phyloP scores from a whole-genome alignment of 1,139 yeast genomes.

The Sugiyamaella grinbergsii region DNA sequence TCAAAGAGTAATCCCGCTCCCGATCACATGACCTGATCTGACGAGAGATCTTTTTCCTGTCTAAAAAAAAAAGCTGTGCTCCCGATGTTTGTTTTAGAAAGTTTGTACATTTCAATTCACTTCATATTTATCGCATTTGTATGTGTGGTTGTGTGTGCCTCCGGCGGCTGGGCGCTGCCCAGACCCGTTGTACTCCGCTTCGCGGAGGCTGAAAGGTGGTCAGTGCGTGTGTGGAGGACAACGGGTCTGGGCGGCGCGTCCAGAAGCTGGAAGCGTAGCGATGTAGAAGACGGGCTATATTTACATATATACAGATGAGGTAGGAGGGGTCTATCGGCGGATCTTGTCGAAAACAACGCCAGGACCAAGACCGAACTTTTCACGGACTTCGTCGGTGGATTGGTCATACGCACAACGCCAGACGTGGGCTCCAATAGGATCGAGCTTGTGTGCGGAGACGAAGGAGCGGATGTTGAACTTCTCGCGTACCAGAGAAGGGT shows the following conservation, averaged over 20 bases:
- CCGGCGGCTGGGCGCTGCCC: constrained; percentile 12
- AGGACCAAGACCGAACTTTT: constrained; percentile 65
- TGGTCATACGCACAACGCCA: constrained; percentile 90
- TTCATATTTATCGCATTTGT: constrained; percentile 3
- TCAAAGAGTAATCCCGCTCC: constrained; percentile 30
- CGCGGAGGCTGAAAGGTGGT: neutral
- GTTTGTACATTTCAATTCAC: constrained; percentile 17
- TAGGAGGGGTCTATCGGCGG: constrained; percentile 8
- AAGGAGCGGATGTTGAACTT: constrained; percentile 74
- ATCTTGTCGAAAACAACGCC: constrained; percentile 61
- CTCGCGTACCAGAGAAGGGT: constrained; percentile 44
- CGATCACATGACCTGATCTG: constrained; percentile 14
- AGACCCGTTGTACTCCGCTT: neutral
- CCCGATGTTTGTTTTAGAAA: constrained; percentile 8
- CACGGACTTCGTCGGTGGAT: constrained; percentile 67
- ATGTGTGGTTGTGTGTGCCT: constrained; percentile 3
- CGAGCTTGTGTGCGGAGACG: constrained; percentile 55
- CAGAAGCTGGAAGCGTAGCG: constrained; percentile 6
- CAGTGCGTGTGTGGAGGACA: neutral
- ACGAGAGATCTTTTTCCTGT: neutral
- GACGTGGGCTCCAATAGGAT: constrained; percentile 85
- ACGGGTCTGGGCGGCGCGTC: constrained; percentile 11
- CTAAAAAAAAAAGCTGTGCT: constrained; percentile 12
- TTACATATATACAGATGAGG: constrained; percentile 14
- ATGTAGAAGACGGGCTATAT: neutral